Base-by-base conservation (phyloP, 129 eudicot genomes). In the Heracleum sosnowskyi region DNA sequence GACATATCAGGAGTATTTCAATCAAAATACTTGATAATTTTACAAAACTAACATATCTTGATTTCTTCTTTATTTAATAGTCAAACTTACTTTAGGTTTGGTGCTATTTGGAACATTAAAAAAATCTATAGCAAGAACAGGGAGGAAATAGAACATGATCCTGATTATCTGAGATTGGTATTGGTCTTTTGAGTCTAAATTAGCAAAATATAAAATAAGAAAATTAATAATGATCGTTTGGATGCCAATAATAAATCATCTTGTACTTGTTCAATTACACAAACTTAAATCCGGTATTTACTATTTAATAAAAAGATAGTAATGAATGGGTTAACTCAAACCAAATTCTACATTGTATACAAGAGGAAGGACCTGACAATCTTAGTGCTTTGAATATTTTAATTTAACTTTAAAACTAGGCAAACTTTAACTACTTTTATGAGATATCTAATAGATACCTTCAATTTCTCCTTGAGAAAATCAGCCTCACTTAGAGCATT, bases 401-500 rank as follows among this genome's bases (percentile, higher is more conserved):
- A 5, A 74, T 31, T 24, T 31, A 26, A 17, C 6, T 26, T 9
- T 8, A 9, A 62, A 62, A 9, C 31, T 33, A 41, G 35, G 64
- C 34, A 62, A 35, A 22, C 0, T 41, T 16, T 24, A 45, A 26
- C 28, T 37, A 37, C 40, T 68, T 39, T 77, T 18, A 51, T 26
- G 68, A 10, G 34, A 60, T 34, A n/a, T n/a, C 4, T 22, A 49
- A n/a, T 11, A 66, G 55, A 24, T 20, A 87, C 99, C 99, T 95
- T 95, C 44, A 91, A 78, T 80, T 88, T 95, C 89, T 95, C 99
- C 81, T 89, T 92, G 57, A 95, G 86, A 85, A 95, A 95, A 83
- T 92, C 99, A 72, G 96, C 82, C 74, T 88, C 97, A 10, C 82
- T 90, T 74, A 95, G 97, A 81, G 89, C 92, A 83, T 86, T 89